Base-by-base conservation (phyloP, 352 stramenopile species). In the Globisporangium cederbergense region DNA sequence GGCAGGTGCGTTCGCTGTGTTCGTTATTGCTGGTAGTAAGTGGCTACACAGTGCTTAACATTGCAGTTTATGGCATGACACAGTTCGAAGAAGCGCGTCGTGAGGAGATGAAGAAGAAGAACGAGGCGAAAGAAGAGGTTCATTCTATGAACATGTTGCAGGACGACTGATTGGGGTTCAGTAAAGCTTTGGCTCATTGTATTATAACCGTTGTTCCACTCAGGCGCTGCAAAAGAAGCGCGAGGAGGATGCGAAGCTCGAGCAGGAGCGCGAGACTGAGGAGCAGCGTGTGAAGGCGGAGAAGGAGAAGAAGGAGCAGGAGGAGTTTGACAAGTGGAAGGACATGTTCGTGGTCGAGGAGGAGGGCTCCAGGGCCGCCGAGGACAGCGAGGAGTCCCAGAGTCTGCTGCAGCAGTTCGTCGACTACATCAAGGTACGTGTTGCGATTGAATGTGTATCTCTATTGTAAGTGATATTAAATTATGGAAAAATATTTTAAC, bases 261-360 rank as follows among this genome's bases (percentile, higher is more conserved):
- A 91, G 52, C 58, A 81, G 28, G 64, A 68, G 34, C 52, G 74
- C 32, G 78, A 89, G 46, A 76, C 89, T 18, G 72, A 76, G 55
- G 76, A 77, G 55, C 77, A 68, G 6, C 75, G 71, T 6, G 34
- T 78, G 34, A 65, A 74, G 25, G 77, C 85, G 58, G 80, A 81
- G 34, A 83, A 84, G 53, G 80, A 72, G 36, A 75, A 76, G n/a
- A 74, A 87, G 34, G 84, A 89, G 42, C 80, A 89, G 52, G 75
- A 87, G 34, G 80, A 93, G 61, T 91, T 90, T 54, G 79, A 90
- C 55, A 72, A 88, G 55, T 93, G 83, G 84, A 91, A 91, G 56
- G 70, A 78, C 50, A 81, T 88, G 73, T 90, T 93, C 58, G 73
- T 79, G 16, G 75, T 93, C 43, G 82, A 90, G 49, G 82, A 90